phyloP scores from a whole-genome alignment of 495 filamentous ascomycete species.

The Penicillium canariense region DNA sequence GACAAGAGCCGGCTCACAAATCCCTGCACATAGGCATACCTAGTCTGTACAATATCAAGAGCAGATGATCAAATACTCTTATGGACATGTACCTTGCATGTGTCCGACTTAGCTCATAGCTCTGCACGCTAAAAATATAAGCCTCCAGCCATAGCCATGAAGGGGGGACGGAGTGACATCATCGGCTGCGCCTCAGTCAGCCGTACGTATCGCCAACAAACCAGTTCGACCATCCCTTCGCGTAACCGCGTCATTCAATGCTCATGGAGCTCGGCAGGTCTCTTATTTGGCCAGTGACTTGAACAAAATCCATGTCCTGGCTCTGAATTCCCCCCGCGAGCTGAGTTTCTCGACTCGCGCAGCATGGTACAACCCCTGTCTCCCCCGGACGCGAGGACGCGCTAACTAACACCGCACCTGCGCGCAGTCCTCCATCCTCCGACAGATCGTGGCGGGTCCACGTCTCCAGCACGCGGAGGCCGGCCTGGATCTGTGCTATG shows the following conservation, averaged over 20 bases:
- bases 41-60: conserved; percentile 1
- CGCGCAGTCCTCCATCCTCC: conserved; percentile 60
- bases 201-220: conserved; percentile 6
- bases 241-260: neutral
- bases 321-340: neutral
- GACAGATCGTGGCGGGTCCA: conserved; percentile 76
- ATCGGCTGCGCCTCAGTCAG: conserved; percentile 22
- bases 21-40: neutral
- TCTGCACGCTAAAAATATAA: conserved; percentile 6
- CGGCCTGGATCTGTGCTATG: conserved; percentile 92
- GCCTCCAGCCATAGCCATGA: neutral
- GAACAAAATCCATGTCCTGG: conserved; percentile 1
- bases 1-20: neutral
- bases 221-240: conserved; percentile 1
- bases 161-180: conserved; percentile 16
- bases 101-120: neutral
- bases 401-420: neutral
- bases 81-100: neutral
- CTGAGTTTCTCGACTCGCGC: conserved; percentile 7
- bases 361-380: conserved; percentile 9
- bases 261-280: neutral
- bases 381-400: neutral
- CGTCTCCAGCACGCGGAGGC: conserved; percentile 80
- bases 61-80: neutral
- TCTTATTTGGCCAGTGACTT: neutral